These are phyloP conservation scores for Aspergillus sp. DNA, from an alignment of 2,329 filamentous ascomycete species.

Conservation along the genomic window DNA sequence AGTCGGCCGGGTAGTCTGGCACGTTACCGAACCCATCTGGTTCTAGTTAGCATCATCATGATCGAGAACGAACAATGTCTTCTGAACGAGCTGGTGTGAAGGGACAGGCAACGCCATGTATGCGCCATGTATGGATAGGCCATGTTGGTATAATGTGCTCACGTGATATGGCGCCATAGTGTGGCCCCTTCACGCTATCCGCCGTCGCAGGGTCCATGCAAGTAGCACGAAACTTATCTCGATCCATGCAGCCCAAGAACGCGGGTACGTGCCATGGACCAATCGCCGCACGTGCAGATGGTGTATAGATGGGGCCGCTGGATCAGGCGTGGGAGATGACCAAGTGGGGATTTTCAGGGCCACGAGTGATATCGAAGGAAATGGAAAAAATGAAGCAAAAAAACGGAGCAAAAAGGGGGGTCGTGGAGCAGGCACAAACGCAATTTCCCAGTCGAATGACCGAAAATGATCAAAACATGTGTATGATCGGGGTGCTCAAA, in stretches of 20 bases:
- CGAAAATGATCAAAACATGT: background rate
- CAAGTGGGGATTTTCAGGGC: background rate
- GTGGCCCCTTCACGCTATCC: constrained; percentile 22
- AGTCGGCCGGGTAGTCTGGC: constrained; percentile 29
- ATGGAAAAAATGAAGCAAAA: constrained; percentile 4
- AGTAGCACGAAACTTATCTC: constrained; percentile 14
- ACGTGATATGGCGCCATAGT: constrained; percentile 38
- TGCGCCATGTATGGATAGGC: too few relatives aligned
- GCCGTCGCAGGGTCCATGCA: constrained; percentile 14
- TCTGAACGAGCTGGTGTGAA: background rate
- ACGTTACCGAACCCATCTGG: constrained; percentile 33
- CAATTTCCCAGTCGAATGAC: background rate
- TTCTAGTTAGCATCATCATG: constrained; percentile 6
- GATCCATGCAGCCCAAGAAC: constrained; percentile 13
- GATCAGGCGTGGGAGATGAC: background rate
- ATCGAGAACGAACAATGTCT: background rate
- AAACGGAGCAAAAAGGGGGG: constrained; percentile 6
- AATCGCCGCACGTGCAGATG: constrained; percentile 15
- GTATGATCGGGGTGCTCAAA: background rate
- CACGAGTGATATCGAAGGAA: background rate
- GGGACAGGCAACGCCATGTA: background rate
- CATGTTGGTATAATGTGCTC: too few relatives aligned
- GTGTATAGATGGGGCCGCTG: constrained; percentile 4
- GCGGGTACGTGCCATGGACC: constrained; percentile 10
- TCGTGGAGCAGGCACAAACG: background rate